These are phyloP conservation scores for Aspergillus avenaceus DNA, from an alignment of 495 filamentous ascomycete genomes.

Conservation along the genomic window DNA sequence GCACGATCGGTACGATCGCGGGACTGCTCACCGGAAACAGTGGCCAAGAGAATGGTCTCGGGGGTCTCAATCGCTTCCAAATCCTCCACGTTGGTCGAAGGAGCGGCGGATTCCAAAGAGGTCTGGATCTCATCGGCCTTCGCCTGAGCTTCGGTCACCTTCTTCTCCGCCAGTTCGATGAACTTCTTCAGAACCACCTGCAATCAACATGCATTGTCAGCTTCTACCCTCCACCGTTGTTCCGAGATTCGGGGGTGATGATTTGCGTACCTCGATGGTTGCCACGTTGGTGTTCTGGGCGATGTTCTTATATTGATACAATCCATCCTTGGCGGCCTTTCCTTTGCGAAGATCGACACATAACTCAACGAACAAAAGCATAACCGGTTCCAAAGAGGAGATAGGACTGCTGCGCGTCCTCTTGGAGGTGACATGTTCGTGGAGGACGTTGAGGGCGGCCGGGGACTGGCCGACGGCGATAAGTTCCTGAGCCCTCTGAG, in stretches of 20 bases:
- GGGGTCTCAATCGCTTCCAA: slow-evolving; percentile 96
- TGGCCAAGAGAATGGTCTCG: slow-evolving; percentile 95
- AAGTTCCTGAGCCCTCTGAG: slow-evolving; percentile 86
- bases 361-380: slow-evolving; percentile 95
- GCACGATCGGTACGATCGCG: slow-evolving; percentile 94
- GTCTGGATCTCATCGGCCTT: slow-evolving; percentile 95
- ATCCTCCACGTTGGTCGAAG: slow-evolving; percentile 82
- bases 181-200: slow-evolving; percentile 92
- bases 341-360: slow-evolving; percentile 96
- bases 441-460: slow-evolving; percentile 88
- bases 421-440: slow-evolving; percentile 99
- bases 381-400: slow-evolving; percentile 93
- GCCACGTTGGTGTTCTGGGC: slow-evolving; percentile 97
- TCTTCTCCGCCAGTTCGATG: slow-evolving; percentile 92
- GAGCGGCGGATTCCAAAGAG: slow-evolving; percentile 64
- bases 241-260: neutral
- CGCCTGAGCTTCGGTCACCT: slow-evolving; percentile 92
- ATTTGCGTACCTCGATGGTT: slow-evolving; percentile 76
- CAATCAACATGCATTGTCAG: slow-evolving; percentile 15
- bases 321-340: slow-evolving; percentile 95
- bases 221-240: neutral
- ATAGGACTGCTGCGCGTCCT: slow-evolving; percentile 96
- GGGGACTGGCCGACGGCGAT: slow-evolving; percentile 92
- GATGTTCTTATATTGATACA: slow-evolving; percentile 99
- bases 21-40: slow-evolving; percentile 96